Evolutionary conservation across 2,329 filamentous ascomycete species (phyloP).

Genomic region (Colletotrichum filicis): DNA sequence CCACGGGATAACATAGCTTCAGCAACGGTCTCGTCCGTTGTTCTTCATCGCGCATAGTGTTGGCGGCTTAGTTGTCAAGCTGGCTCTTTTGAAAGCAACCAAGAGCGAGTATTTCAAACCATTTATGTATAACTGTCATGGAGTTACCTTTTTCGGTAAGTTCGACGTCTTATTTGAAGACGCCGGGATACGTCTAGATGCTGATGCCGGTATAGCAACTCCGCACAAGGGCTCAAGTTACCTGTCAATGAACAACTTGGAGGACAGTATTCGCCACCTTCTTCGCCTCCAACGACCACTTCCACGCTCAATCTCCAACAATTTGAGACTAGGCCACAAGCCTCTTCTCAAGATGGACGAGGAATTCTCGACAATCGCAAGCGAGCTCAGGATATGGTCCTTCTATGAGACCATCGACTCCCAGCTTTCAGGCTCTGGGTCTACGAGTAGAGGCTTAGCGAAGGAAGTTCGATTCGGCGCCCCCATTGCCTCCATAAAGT

Average conservation of each 20-base stretch:
- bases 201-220: slow-evolving; percentile 54
- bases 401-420: slow-evolving; percentile 73
- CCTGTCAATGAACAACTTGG: slow-evolving; percentile 67
- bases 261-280: slow-evolving; percentile 62
- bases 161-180: not conserved
- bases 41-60: slow-evolving; percentile 72
- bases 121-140: slow-evolving; percentile 67
- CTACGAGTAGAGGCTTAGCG: slow-evolving; percentile 44
- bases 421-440: slow-evolving; percentile 57
- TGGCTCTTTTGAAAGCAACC: slow-evolving; percentile 61
- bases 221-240: slow-evolving; percentile 73
- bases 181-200: not conserved
- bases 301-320: slow-evolving; percentile 59
- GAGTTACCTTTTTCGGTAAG: slow-evolving; percentile 69
- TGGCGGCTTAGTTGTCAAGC: slow-evolving; percentile 69
- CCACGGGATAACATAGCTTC: not conserved
- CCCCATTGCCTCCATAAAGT: slow-evolving; percentile 68
- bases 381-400: slow-evolving; percentile 70
- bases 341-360: slow-evolving; percentile 62
- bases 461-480: slow-evolving; percentile 67
- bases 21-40: slow-evolving; percentile 58
- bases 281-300: slow-evolving; percentile 63
- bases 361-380: slow-evolving; percentile 65
- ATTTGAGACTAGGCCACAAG: slow-evolving; percentile 62
- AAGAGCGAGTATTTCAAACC: slow-evolving; percentile 49